A percentile compares a stretch with the other conserved stretches of the same genome.
Evolutionary conservation across 345 rosid genomes (phyloP).

Genomic region (Hibiscus mutabilis): DNA sequence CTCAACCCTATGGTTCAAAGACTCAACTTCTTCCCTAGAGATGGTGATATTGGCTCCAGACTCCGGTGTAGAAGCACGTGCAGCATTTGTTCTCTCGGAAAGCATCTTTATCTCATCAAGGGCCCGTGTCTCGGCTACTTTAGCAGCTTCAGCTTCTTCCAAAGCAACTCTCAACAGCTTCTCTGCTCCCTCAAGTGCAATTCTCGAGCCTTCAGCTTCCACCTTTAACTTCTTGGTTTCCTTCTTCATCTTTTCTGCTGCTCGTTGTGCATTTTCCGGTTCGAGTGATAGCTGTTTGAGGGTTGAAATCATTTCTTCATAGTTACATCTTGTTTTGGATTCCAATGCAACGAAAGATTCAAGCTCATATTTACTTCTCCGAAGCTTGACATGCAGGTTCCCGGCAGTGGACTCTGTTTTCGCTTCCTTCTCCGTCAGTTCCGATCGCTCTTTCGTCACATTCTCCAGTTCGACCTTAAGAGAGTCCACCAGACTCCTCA

Average conservation of each 20-base stretch:
- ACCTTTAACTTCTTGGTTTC: slow-evolving; percentile 56
- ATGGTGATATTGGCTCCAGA: no score
- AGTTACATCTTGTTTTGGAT: slow-evolving; percentile 52
- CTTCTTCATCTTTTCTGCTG: slow-evolving; percentile 67
- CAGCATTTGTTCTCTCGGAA: slow-evolving; percentile 63
- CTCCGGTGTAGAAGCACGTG: slow-evolving; percentile 39
- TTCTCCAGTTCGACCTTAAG: slow-evolving; percentile 61
- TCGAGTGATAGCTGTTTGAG: slow-evolving; percentile 62
- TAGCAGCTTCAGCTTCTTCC: slow-evolving; percentile 86
- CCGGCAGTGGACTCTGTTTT: slow-evolving; percentile 81
- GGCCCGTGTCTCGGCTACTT: slow-evolving; percentile 57
- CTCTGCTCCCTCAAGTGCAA: slow-evolving; percentile 62
- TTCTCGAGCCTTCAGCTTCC: slow-evolving; percentile 58
- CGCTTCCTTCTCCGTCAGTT: slow-evolving; percentile 69
- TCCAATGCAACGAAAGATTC: slow-evolving; percentile 58
- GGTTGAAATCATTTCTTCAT: slow-evolving; percentile 75
- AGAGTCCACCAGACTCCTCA: slow-evolving; percentile 55
- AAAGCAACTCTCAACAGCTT: slow-evolving; percentile 55
- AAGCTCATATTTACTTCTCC: slow-evolving; percentile 65
- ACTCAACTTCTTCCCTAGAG: no score
- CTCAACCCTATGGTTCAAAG: no score
- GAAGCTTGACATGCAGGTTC: slow-evolving; percentile 68
- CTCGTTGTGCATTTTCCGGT: slow-evolving; percentile 56
- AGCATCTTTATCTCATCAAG: slow-evolving; percentile 59
- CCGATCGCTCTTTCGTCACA: slow-evolving; percentile 62